These are phyloP conservation scores for Pelargonium nanum DNA, from an alignment of 345 rosid species.

Conservation along the genomic window DNA sequence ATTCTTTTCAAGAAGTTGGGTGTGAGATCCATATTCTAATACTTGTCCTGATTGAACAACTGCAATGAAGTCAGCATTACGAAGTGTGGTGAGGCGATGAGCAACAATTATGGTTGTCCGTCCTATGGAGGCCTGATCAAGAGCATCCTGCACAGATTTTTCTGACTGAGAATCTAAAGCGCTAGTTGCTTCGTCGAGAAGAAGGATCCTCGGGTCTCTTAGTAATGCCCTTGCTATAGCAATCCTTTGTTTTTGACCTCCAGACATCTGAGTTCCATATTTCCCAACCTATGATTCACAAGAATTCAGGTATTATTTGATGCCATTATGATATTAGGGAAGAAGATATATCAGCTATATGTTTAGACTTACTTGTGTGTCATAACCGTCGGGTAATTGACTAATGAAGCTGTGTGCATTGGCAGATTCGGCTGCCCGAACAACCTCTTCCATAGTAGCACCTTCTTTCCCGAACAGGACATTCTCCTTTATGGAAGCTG, in stretches of 20 bases:
- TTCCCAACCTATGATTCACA: conserved; percentile 26
- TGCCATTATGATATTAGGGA: too few species aligned
- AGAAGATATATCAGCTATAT: too few species aligned
- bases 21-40: conserved; percentile 15
- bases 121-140: conserved; percentile 18
- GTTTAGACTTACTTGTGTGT: conserved; percentile 19
- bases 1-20: conserved; percentile 8
- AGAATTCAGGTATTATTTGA: too few species aligned
- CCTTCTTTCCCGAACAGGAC: conserved; percentile 19
- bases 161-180: conserved; percentile 26
- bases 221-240: conserved; percentile 20
- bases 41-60: conserved; percentile 12
- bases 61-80: conserved; percentile 13
- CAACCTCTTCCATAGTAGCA: conserved; percentile 19
- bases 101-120: conserved; percentile 19
- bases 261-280: conserved; percentile 21
- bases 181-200: conserved; percentile 29
- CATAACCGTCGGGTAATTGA: conserved; percentile 17
- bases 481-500: conserved; percentile 19
- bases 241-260: conserved; percentile 23
- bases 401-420: conserved; percentile 25
- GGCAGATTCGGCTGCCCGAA: conserved; percentile 22
- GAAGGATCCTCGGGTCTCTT: conserved; percentile 17
- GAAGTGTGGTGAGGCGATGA: conserved; percentile 16
- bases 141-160: conserved; percentile 26